These are phyloP conservation scores for Ascochyta lentis DNA, from an alignment of 2,329 filamentous ascomycete genomes.

Conservation along the genomic window DNA sequence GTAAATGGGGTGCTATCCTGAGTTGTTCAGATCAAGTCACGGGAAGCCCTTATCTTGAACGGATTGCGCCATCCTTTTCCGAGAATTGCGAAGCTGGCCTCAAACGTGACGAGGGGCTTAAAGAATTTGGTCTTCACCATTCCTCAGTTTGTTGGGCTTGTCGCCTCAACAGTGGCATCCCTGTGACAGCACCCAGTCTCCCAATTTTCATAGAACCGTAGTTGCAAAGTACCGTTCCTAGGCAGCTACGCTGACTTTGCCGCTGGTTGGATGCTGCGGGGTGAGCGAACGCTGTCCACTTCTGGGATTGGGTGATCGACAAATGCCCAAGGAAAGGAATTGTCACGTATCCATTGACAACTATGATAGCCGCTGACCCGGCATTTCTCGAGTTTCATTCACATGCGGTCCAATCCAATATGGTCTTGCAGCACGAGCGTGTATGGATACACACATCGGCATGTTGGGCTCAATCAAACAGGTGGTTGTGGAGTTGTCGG, in stretches of 20 bases:
- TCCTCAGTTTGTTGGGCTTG: conserved; percentile 2
- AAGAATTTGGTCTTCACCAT: conserved; percentile 9
- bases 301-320: not conserved
- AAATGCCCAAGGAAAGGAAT: not conserved
- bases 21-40: not conserved
- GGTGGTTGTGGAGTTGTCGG: not conserved
- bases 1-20: not conserved
- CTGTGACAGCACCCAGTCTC: not conserved
- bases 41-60: not conserved
- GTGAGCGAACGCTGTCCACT: not conserved
- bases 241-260: not conserved
- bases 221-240: not conserved
- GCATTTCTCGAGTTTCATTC: not conserved
- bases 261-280: not conserved
- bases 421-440: not conserved
- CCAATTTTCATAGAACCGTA: too few relatives aligned
- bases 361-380: not conserved
- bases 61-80: not conserved
- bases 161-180: not conserved
- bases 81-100: not conserved
- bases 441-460: not conserved
- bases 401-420: not conserved
- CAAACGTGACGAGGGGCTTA: not conserved
- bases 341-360: not conserved
- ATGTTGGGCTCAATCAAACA: not conserved